These are phyloP conservation scores for Coniosporium tulheliwenetii DNA, from an alignment of 2,329 filamentous ascomycete species.

Conservation along the genomic window DNA sequence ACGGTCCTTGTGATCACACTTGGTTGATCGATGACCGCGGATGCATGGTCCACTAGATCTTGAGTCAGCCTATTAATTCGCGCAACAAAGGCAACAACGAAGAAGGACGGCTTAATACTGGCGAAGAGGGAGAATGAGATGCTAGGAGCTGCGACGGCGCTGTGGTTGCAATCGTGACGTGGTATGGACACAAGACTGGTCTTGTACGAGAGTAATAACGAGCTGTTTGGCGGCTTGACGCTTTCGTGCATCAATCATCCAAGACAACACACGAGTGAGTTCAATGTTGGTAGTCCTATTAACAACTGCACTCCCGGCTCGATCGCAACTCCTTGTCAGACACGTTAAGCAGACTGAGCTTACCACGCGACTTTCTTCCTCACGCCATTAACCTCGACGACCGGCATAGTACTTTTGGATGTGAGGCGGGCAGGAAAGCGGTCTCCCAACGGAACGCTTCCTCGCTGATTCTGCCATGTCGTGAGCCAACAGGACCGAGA, in stretches of 20 bases:
- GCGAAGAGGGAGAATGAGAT: constrained; percentile 1
- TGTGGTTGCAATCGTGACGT: neutral
- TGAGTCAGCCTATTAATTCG: neutral
- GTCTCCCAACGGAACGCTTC: constrained; percentile 1
- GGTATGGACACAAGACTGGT: too few species aligned
- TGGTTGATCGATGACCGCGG: constrained; percentile 59
- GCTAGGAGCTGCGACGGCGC: too few species aligned
- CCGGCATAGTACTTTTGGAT: constrained; percentile 37
- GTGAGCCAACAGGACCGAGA: neutral
- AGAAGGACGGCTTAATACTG: constrained; percentile 3
- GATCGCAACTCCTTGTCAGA: constrained; percentile 1
- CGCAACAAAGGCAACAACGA: constrained; percentile 1
- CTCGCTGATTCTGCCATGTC: neutral
- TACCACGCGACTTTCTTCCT: constrained; percentile 68
- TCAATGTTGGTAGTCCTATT: too few species aligned
- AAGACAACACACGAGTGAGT: too few species aligned
- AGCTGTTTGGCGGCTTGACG: too few species aligned
- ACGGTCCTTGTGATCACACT: constrained; percentile 55
- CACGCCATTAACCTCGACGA: constrained; percentile 45
- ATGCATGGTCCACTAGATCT: constrained; percentile 52
- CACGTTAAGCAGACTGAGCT: constrained; percentile 12
- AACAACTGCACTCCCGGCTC: neutral
- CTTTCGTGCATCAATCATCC: too few species aligned
- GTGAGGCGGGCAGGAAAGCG: constrained; percentile 2
- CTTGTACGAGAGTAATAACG: too few species aligned